Percentiles rank a stretch among this genome's conserved stretches.
These are phyloP conservation scores for Huntiella decipiens DNA, from an alignment of 2,329 filamentous ascomycete genomes.

Conservation along the genomic window DNA sequence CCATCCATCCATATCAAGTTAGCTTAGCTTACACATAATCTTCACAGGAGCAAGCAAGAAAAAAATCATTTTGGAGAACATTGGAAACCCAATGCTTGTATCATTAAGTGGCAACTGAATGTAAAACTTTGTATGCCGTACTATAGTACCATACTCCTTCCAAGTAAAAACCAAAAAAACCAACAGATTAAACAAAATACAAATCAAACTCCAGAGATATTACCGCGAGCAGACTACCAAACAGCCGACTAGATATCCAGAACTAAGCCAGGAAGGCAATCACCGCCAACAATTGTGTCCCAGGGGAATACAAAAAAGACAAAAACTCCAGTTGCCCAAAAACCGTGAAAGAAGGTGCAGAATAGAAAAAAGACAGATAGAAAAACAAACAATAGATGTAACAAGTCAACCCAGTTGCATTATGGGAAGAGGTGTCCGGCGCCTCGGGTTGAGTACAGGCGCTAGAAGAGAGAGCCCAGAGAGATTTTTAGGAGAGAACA, in stretches of 20 bases:
- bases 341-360: slow-evolving; percentile 10
- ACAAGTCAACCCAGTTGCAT: slow-evolving; percentile 3
- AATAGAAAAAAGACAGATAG: slow-evolving; percentile 4
- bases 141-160: background rate
- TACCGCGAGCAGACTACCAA: background rate
- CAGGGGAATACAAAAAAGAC: background rate
- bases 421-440: background rate
- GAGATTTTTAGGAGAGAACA: background rate
- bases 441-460: slow-evolving; percentile 1
- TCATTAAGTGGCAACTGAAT: slow-evolving; percentile 2
- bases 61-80: background rate
- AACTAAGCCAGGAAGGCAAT: background rate
- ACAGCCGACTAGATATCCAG: background rate
- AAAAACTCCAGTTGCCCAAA: slow-evolving; percentile 10
- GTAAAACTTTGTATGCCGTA: slow-evolving; percentile 2
- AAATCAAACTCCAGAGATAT: background rate
- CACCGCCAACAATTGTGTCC: background rate
- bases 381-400: slow-evolving; percentile 5
- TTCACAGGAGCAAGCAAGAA: background rate
- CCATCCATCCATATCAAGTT: no score
- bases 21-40: background rate
- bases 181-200: background rate
- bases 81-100: background rate
- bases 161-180: slow-evolving; percentile 1
- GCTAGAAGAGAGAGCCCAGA: background rate